Evolutionary conservation across 1,284 basidiomycete species (phyloP).

Genomic region (Malassezia slooffiae): DNA sequence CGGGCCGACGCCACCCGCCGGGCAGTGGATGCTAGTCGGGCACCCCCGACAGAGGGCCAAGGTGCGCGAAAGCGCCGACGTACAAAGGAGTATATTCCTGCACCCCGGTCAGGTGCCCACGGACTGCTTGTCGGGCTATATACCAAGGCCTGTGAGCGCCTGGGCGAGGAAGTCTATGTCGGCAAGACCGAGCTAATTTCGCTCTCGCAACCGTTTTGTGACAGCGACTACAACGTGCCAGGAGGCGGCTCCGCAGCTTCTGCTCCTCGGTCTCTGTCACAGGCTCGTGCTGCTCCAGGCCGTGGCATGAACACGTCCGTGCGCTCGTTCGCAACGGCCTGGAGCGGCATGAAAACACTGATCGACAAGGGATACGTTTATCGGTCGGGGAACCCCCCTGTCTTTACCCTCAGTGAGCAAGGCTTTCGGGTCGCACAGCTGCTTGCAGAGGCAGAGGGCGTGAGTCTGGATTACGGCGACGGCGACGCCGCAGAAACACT

Average conservation of each 20-base stretch:
- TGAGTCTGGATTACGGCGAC: too few relatives aligned
- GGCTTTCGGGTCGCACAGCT: constrained; percentile 29
- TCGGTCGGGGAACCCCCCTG: constrained; percentile 36
- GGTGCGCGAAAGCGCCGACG: background rate
- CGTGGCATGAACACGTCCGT: constrained; percentile 1
- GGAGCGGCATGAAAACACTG: constrained; percentile 45
- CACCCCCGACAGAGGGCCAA: background rate
- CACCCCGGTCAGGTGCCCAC: constrained; percentile 36
- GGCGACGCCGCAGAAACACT: too few relatives aligned
- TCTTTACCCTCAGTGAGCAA: constrained; percentile 34
- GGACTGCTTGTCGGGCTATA: constrained; percentile 39
- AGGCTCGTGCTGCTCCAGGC: constrained; percentile 4
- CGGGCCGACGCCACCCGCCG: background rate
- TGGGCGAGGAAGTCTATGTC: constrained; percentile 15
- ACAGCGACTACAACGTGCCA: constrained; percentile 30
- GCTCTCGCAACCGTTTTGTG: constrained; percentile 32
- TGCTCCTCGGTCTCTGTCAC: constrained; percentile 15
- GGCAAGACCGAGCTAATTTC: constrained; percentile 37
- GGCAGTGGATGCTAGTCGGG: background rate
- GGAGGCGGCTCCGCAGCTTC: constrained; percentile 10
- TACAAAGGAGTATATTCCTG: constrained; percentile 36
- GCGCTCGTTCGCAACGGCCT: constrained; percentile 29
- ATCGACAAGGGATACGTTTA: constrained; percentile 40
- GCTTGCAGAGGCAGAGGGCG: constrained; percentile 8
- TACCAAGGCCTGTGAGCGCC: constrained; percentile 13